phyloP scores from a whole-genome alignment of 2,329 filamentous ascomycete genomes.

The Paecilomyces sp. region DNA sequence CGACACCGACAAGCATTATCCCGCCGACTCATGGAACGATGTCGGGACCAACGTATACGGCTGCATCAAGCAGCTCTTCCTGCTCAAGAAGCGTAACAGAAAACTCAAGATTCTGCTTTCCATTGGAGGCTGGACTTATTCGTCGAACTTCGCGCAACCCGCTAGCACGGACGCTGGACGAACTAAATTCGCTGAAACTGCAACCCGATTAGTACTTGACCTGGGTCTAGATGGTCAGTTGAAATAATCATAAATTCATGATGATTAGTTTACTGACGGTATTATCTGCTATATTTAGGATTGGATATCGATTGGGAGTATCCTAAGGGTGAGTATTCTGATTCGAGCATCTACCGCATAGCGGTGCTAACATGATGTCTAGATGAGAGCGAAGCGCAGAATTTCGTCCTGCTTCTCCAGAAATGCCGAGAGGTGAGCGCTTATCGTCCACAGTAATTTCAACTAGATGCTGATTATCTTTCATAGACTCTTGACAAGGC shows the following conservation, averaged over 20 bases:
- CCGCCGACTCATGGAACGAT: slow-evolving; percentile 61
- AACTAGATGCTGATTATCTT: slow-evolving; percentile 2
- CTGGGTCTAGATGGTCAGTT: slow-evolving; percentile 58
- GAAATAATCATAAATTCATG: neutral
- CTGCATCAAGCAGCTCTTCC: slow-evolving; percentile 66
- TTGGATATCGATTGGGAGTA: slow-evolving; percentile 45
- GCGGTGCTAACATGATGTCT: neutral
- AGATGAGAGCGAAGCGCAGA: slow-evolving; percentile 36
- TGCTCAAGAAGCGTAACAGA: slow-evolving; percentile 68
- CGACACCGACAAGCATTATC: slow-evolving; percentile 63
- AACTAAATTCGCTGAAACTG: slow-evolving; percentile 59
- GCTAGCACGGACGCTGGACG: slow-evolving; percentile 57
- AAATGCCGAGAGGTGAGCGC: slow-evolving; percentile 31
- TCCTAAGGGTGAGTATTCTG: slow-evolving; percentile 24
- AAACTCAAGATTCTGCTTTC: slow-evolving; percentile 73
- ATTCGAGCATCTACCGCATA: neutral
- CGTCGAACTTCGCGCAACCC: slow-evolving; percentile 66
- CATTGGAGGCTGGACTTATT: slow-evolving; percentile 76
- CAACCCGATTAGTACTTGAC: slow-evolving; percentile 69
- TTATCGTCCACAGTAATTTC: neutral
- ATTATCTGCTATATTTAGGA: slow-evolving; percentile 12
- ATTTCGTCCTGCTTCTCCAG: slow-evolving; percentile 37
- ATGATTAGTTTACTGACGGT: neutral
- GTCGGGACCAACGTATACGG: slow-evolving; percentile 67
- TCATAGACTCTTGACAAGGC: slow-evolving; percentile 28